A percentile compares a stretch with the other conserved stretches of the same genome.
Conservation (phyloP, 2,329 filamentous ascomycete species). For the Lachnellula arida region DNA sequence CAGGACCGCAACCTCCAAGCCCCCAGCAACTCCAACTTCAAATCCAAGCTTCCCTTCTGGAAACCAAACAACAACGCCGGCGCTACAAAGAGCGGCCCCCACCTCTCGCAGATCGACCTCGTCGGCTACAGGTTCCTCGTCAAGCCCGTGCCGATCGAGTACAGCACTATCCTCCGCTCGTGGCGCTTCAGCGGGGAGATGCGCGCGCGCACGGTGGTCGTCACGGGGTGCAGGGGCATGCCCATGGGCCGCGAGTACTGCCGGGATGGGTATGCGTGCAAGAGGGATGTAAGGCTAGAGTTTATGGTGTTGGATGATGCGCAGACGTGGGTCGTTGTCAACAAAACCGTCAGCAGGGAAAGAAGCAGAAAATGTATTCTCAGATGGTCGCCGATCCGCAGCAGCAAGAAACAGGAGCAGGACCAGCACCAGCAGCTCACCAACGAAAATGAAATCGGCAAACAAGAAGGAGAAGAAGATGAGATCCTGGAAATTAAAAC, state of each 20-base stretch:
- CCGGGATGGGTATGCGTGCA: not conserved
- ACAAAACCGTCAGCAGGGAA: not conserved
- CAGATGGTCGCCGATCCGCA: not conserved
- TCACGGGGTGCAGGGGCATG: slow-evolving; percentile 4
- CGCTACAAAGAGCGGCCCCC: not conserved
- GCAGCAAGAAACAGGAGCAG: too few species aligned
- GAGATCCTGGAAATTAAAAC: slow-evolving; percentile 1
- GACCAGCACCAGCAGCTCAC: not conserved
- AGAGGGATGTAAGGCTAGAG: not conserved
- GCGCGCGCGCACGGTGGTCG: slow-evolving; percentile 1
- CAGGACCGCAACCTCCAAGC: not conserved
- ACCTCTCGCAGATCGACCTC: slow-evolving; percentile 5
- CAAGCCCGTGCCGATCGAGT: slow-evolving; percentile 10
- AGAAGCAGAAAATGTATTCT: not conserved
- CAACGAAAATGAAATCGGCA: not conserved
- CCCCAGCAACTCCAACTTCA: not conserved
- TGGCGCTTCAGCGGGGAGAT: slow-evolving; percentile 18
- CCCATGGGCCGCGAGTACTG: not conserved
- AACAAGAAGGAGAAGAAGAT: not conserved
- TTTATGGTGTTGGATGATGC: slow-evolving; percentile 2
- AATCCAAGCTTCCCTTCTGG: not conserved
- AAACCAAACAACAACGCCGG: not conserved
- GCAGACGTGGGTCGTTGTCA: not conserved
- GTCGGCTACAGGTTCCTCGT: slow-evolving; percentile 13
- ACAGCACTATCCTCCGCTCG: slow-evolving; percentile 10